These are phyloP conservation scores for Polygonum maritimum DNA, from an alignment of 148 eudicot species.

Conservation along the genomic window DNA sequence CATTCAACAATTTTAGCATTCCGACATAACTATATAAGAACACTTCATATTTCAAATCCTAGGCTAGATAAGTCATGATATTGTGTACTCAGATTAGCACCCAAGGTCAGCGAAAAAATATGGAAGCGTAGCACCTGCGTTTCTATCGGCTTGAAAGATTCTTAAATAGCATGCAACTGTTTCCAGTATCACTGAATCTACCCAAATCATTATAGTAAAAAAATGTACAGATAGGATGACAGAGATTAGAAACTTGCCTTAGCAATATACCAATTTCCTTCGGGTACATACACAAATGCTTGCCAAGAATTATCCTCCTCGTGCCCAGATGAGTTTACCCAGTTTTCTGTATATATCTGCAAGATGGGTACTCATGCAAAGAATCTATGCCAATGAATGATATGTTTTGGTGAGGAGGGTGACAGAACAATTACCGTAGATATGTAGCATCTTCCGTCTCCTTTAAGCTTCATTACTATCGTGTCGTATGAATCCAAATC, in stretches of 20 bases:
- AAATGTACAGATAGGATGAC: background rate
- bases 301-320: constrained; percentile 98
- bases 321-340: constrained; percentile 98
- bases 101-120: background rate
- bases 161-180: background rate
- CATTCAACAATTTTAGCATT: too few species aligned
- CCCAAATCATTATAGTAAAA: background rate
- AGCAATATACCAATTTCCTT: constrained; percentile 86
- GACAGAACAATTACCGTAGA: constrained; percentile 50
- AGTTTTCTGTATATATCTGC: constrained; percentile 96
- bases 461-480: constrained; percentile 73
- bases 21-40: background rate
- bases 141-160: background rate
- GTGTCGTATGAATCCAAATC: constrained; percentile 91
- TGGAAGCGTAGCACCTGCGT: background rate
- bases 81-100: background rate
- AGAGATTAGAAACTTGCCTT: constrained; percentile 49
- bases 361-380: background rate
- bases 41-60: background rate
- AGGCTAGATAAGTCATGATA: background rate
- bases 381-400: background rate
- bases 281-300: constrained; percentile 85
- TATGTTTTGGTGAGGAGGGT: background rate
- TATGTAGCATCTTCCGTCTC: constrained; percentile 96
- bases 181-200: background rate